Percentiles rank a stretch among this genome's conserved stretches.
Conservation (phyloP, 23 red algal genomes). For the Gracilaria gracilis region DNA sequence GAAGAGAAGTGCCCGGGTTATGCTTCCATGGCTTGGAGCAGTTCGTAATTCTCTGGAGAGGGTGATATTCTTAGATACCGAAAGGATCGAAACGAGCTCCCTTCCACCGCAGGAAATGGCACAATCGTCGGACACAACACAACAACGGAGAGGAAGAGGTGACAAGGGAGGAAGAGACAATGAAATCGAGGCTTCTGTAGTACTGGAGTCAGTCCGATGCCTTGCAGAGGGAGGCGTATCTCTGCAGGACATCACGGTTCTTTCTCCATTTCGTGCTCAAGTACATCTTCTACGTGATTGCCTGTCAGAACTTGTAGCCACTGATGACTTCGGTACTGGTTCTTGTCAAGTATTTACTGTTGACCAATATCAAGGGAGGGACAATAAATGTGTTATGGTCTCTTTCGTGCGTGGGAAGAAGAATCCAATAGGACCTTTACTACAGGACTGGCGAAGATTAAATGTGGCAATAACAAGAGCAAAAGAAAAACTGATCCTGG, state of each 20-base stretch:
- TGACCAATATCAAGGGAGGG: conserved; percentile 94
- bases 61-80: conserved; percentile 66
- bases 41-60: conserved; percentile 24
- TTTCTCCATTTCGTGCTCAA: conserved; percentile 89
- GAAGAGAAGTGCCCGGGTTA: not conserved
- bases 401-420: conserved; percentile 67
- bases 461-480: conserved; percentile 95
- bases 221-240: conserved; percentile 33
- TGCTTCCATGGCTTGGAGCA: conserved; percentile 43
- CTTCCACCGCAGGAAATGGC: not conserved
- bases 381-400: conserved; percentile 80
- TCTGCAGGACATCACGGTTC: conserved; percentile 62
- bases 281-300: conserved; percentile 32
- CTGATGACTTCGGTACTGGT: not conserved
- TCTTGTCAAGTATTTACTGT: conserved; percentile 61
- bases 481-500: conserved; percentile 83
- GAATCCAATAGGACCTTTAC: conserved; percentile 59
- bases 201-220: conserved; percentile 17
- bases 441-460: conserved; percentile 91
- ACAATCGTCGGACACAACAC: not conserved
- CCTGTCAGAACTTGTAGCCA: not conserved
- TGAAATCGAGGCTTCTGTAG: conserved; percentile 24
- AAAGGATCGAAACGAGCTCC: not conserved
- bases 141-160: not conserved
- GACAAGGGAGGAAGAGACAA: conserved; percentile 12